Conservation (phyloP, 2,329 filamentous ascomycete genomes). For the Ophiostoma ips region DNA sequence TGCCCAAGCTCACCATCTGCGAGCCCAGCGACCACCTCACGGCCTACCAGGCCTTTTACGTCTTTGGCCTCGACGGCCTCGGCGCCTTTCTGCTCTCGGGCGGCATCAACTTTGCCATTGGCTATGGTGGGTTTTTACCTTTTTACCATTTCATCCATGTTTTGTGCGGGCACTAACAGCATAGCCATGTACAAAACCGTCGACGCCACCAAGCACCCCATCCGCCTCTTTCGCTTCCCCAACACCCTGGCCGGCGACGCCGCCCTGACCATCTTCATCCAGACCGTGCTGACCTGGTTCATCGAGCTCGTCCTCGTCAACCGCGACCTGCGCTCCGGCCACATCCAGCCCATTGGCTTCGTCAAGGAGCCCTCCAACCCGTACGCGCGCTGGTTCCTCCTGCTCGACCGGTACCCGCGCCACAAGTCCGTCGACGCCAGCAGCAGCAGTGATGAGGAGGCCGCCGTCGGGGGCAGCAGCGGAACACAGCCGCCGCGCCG, state of each 20-base stretch:
- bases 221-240: conserved; percentile 35
- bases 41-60: conserved; percentile 32
- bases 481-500: too few relatives aligned
- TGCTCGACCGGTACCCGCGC: conserved; percentile 22
- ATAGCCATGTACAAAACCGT: conserved; percentile 34
- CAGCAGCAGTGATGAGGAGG: not conserved
- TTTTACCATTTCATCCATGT: not conserved
- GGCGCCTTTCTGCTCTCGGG: conserved; percentile 33
- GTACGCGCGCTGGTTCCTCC: conserved; percentile 30
- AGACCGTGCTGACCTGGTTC: conserved; percentile 37
- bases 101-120: conserved; percentile 37
- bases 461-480: not conserved
- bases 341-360: conserved; percentile 34
- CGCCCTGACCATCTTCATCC: conserved; percentile 36
- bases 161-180: conserved; percentile 13
- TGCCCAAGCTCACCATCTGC: conserved; percentile 12
- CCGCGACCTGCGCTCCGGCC: conserved; percentile 29
- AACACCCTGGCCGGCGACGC: conserved; percentile 37
- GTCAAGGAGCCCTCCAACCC: conserved; percentile 22
- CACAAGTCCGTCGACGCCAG: not conserved
- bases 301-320: conserved; percentile 34
- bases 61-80: conserved; percentile 33
- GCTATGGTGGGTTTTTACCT: conserved; percentile 27
- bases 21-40: conserved; percentile 27
- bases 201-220: conserved; percentile 22